Percentiles rank a stretch among this genome's conserved stretches.
Conservation (phyloP, 2,329 filamentous ascomycete species). For the Cladorrhinum sp. region DNA sequence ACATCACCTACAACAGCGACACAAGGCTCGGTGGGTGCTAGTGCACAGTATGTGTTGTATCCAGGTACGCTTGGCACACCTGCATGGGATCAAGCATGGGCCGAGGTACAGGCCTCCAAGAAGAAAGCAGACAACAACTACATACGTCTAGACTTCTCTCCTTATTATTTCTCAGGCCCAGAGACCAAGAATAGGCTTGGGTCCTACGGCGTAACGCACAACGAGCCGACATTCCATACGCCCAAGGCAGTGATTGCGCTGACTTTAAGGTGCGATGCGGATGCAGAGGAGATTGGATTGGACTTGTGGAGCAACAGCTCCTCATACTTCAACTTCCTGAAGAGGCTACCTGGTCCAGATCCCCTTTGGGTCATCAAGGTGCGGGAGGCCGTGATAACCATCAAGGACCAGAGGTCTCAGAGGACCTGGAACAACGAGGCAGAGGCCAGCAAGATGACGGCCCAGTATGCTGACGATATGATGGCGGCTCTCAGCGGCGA, state of each 20-base stretch:
- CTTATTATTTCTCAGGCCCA: conserved; percentile 22
- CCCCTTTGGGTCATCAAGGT: conserved; percentile 25
- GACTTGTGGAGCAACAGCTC: conserved; percentile 26
- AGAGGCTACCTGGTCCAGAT: conserved; percentile 24
- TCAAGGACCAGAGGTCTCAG: background rate
- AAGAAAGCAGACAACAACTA: conserved; percentile 4
- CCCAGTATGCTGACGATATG: conserved; percentile 17
- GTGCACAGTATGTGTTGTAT: background rate
- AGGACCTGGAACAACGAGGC: background rate
- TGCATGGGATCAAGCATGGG: background rate
- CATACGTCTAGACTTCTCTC: conserved; percentile 22
- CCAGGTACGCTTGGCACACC: background rate
- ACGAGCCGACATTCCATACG: conserved; percentile 23
- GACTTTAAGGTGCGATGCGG: conserved; percentile 10
- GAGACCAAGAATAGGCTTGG: conserved; percentile 12
- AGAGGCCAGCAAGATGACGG: background rate
- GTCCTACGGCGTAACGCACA: conserved; percentile 21
- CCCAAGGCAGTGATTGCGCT: conserved; percentile 22
- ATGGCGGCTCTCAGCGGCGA: conserved; percentile 22
- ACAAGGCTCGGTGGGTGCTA: no score
- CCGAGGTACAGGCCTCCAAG: background rate
- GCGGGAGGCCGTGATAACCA: conserved; percentile 19
- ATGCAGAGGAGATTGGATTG: conserved; percentile 20
- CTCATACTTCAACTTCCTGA: conserved; percentile 24
- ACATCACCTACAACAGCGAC: no score